Evolutionary conservation across 768 basidiomycete species (phyloP).

Genomic region (Asterophora lycoperdoides): DNA sequence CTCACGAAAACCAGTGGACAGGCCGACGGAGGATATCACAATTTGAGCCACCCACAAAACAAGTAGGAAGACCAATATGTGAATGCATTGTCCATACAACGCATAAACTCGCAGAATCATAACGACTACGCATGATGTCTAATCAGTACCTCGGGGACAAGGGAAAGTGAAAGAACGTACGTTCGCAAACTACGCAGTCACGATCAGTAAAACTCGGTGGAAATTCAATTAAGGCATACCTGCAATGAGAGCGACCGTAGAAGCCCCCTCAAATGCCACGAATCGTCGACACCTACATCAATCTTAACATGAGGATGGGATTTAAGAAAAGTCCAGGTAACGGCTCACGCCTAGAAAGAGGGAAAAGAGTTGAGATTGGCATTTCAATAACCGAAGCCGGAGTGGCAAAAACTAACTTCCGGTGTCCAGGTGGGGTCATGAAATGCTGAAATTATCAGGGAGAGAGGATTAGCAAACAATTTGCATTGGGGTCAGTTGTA

Average conservation of each 20-base stretch:
- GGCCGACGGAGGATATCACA: slow-evolving; percentile 19
- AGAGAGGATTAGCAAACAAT: not conserved
- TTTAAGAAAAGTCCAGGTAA: not conserved
- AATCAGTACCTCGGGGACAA: not conserved
- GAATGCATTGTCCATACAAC: slow-evolving; percentile 20
- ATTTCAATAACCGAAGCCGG: not conserved
- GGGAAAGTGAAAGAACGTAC: slow-evolving; percentile 6
- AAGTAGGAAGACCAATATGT: slow-evolving; percentile 18
- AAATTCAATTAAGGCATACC: slow-evolving; percentile 12
- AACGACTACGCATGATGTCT: slow-evolving; percentile 17
- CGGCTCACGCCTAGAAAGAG: slow-evolving; percentile 4
- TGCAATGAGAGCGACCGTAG: slow-evolving; percentile 23
- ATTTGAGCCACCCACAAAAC: slow-evolving; percentile 24
- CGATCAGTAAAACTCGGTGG: not conserved
- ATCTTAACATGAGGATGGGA: not conserved
- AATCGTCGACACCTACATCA: slow-evolving; percentile 20
- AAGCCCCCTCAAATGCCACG: slow-evolving; percentile 27
- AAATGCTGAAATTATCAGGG: slow-evolving; percentile 16
- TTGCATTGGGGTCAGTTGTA: no score
- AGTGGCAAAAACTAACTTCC: slow-evolving; percentile 12
- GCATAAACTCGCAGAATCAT: slow-evolving; percentile 32
- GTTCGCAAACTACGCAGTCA: slow-evolving; percentile 18
- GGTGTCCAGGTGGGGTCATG: slow-evolving; percentile 20
- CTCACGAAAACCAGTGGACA: slow-evolving; percentile 24
- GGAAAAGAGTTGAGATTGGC: not conserved